Percentiles rank a stretch among this genome's conserved stretches.
phyloP scores from a whole-genome alignment of 2,329 filamentous ascomycete genomes.

The Blastomyces gilchristii region DNA sequence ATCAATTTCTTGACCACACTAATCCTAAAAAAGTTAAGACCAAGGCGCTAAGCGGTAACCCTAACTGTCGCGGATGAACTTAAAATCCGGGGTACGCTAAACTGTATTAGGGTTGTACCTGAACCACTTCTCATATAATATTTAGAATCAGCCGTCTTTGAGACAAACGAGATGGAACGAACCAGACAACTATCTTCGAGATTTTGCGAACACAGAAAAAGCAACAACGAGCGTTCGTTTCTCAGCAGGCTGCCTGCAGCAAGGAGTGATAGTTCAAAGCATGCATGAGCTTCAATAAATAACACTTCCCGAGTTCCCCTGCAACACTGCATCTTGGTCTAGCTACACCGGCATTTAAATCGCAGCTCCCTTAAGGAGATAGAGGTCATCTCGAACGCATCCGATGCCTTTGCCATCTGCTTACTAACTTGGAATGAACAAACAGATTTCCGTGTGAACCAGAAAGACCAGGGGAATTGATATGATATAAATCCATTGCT shows the following conservation, averaged over 20 bases:
- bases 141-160: too few species aligned
- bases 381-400: not conserved
- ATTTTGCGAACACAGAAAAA: not conserved
- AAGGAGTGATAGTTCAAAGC: not conserved
- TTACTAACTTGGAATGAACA: not conserved
- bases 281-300: not conserved
- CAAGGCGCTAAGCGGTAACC: not conserved
- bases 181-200: too few species aligned
- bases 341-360: not conserved
- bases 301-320: not conserved
- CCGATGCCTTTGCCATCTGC: not conserved
- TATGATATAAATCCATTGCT: not conserved
- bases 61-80: conserved; percentile 5
- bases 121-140: too few species aligned
- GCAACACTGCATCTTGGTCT: not conserved
- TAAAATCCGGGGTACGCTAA: conserved; percentile 3
- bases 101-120: not conserved
- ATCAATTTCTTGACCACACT: not conserved
- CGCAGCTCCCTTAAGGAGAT: not conserved
- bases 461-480: not conserved
- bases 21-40: not conserved
- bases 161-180: too few species aligned
- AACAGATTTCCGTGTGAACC: too few species aligned
- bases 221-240: not conserved
- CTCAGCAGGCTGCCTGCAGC: not conserved